Base-by-base conservation (phyloP, 176 grass and related monocot species). In the Aechmea fasciata region DNA sequence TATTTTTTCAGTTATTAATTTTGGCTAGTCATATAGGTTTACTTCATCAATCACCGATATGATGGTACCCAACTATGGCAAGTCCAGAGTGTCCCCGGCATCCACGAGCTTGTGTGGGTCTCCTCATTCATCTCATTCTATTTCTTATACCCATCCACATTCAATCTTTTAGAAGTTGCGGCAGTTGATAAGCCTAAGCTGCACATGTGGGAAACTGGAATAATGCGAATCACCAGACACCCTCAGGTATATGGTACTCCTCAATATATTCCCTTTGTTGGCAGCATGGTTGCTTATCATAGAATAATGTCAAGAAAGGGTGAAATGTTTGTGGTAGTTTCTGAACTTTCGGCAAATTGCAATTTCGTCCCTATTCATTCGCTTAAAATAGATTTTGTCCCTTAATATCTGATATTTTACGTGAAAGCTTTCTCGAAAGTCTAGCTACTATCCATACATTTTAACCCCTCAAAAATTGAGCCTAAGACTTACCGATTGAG, bases 181-280 rank as follows among this genome's bases (percentile, higher is more conserved):
- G 94, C 94, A 2, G 87, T 99, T 26, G 94, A 99, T 83, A 87
- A 93, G 75, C 94, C 94, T 47, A 99, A 88, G 71, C 69, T 99
- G 64, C 94, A 99, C 18, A 77, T 99, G 57, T 99, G 94, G 94
- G 94, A 99, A 80, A 93, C 89, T 11, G 94, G 94, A 82, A 93
- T 99, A 71, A 99, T 99, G 86, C 83, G 94, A 66, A 93, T 93
- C 63, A 99, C 89, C 10, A 83, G 94, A 73, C 94, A 99, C 78
- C 94, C 89, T 19, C 89, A 99, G 89, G 94, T 97, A 78, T 62
- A 11, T 71, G 19, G 0, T 20, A 47, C 24, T 47, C 13, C 18
- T 48, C 33, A 41, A 41, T 33, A 9, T 41, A 33, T 71, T 57
- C 53, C 70, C 41, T 12, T 11, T 17, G 22, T 7, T 22, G 12